Conservation (phyloP, 257 asterid species). For the Jasminum sambac region DNA sequence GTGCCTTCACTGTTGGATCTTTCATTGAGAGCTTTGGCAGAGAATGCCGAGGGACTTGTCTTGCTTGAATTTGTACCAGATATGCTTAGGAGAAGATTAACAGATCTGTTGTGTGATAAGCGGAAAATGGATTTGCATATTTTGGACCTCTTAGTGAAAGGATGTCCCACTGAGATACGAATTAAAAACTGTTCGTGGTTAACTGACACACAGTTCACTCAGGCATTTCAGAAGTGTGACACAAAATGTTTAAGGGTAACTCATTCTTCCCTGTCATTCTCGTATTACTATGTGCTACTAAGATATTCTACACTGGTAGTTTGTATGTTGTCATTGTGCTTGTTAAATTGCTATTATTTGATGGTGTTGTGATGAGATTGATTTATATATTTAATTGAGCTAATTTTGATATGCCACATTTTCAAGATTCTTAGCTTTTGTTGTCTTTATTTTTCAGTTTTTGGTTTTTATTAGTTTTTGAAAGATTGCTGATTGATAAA, state of each 20-base stretch:
- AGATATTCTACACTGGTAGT: conserved; percentile 9
- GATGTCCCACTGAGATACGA: conserved; percentile 65
- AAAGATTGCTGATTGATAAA: too few species aligned
- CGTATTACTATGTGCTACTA: conserved; percentile 10
- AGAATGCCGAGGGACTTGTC: conserved; percentile 55
- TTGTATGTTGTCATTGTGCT: conserved; percentile 5
- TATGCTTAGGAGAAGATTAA: conserved; percentile 46
- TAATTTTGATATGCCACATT: too few species aligned
- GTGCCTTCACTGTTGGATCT: conserved; percentile 66
- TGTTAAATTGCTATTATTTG: conserved; percentile 3
- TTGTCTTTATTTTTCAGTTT: too few species aligned
- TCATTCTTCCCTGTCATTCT: conserved; percentile 23
- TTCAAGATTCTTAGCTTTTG: too few species aligned
- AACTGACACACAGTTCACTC: conserved; percentile 48
- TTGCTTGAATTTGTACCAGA: conserved; percentile 67
- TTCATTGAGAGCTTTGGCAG: conserved; percentile 55
- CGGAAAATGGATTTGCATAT: conserved; percentile 45
- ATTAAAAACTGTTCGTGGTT: conserved; percentile 77
- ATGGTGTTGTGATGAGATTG: conserved; percentile 6
- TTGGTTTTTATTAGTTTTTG: too few species aligned
- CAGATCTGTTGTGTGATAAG: conserved; percentile 51
- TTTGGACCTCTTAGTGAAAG: conserved; percentile 52
- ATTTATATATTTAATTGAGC: neutral
- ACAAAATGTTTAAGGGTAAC: conserved; percentile 56
- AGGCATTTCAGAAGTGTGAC: conserved; percentile 41